Evolutionary conservation across 129 eudicot species (phyloP).

Genomic region (Pseudognaphalium luteoalbum): DNA sequence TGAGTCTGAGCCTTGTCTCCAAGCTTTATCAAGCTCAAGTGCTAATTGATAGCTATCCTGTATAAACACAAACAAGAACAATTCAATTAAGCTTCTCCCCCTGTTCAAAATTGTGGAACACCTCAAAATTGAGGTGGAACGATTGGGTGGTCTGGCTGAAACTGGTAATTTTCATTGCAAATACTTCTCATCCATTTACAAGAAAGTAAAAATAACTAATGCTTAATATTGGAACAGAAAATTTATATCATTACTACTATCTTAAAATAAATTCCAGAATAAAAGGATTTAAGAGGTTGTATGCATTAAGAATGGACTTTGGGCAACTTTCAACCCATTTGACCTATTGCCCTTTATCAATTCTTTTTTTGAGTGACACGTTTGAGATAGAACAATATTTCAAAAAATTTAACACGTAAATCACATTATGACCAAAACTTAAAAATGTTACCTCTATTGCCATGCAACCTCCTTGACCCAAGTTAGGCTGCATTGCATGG

Average conservation of each 20-base stretch:
- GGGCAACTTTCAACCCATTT: neutral
- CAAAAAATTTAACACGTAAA: neutral
- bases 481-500: slow-evolving; percentile 99
- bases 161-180: too few relatives aligned
- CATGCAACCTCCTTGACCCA: slow-evolving; percentile 99
- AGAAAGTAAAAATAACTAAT: neutral
- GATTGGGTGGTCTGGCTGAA: neutral
- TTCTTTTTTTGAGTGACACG: neutral
- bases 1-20: slow-evolving; percentile 52
- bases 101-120: neutral
- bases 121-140: neutral
- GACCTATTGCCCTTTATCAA: neutral
- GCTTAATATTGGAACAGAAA: neutral
- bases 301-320: neutral
- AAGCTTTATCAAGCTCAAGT: slow-evolving; percentile 81
- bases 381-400: neutral
- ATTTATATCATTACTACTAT: too few relatives aligned
- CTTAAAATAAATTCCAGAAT: too few relatives aligned
- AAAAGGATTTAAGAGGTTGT: neutral
- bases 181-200: neutral
- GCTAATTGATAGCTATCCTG: slow-evolving; percentile 96
- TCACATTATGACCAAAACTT: neutral
- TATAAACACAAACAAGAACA: slow-evolving; percentile 8
- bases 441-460: slow-evolving; percentile 80
- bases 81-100: neutral